Conservation (phyloP, 176 grass and related monocot genomes). For the Otatea glauca region DNA sequence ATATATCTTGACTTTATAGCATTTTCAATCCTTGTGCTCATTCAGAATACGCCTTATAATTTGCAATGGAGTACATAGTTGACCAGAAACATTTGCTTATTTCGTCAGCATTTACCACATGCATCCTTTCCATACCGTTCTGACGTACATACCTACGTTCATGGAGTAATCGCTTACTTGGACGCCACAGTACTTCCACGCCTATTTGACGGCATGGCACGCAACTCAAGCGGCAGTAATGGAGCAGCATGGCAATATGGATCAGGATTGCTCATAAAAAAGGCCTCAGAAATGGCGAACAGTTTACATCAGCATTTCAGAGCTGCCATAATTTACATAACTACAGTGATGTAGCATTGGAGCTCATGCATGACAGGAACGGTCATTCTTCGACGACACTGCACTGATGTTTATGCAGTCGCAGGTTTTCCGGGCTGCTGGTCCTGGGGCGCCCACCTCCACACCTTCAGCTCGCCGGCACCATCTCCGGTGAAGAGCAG, state of each 20-base stretch:
- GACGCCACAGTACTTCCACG: background rate
- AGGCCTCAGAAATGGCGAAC: background rate
- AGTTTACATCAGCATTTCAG: conserved; percentile 31
- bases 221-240: conserved; percentile 33
- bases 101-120: conserved; percentile 31
- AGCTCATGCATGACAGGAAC: background rate
- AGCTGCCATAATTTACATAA: conserved; percentile 35
- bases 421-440: background rate
- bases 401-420: background rate
- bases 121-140: conserved; percentile 3
- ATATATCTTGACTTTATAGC: no score
- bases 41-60: no score
- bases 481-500: no score
- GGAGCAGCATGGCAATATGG: background rate
- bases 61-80: background rate
- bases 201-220: conserved; percentile 16
- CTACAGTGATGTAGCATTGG: background rate
- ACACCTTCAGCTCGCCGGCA: no score
- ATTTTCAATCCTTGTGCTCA: no score
- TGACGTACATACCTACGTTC: background rate
- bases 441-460: no score
- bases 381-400: background rate
- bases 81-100: conserved; percentile 28
- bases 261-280: conserved; percentile 8
- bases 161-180: background rate